A percentile compares a stretch with the other conserved stretches of the same genome.
Conservation (phyloP, 495 filamentous ascomycete genomes). For the Friedmanniomyces endolithicus region DNA sequence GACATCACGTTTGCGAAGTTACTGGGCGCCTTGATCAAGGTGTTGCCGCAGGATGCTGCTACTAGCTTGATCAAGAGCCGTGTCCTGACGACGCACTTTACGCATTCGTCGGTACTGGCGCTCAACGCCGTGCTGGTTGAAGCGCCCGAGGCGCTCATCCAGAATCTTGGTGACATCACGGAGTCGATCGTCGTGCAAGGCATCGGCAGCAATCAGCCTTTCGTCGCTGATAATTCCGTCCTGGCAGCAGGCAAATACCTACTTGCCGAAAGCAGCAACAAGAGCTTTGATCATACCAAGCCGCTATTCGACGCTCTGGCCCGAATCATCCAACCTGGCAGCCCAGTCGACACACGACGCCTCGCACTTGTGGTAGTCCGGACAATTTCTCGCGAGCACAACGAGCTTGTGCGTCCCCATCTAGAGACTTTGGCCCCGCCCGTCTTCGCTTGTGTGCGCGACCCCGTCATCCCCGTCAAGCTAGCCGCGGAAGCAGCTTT, state of each 20-base stretch:
- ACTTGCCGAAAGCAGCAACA: conserved; percentile 45
- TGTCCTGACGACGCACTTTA: conserved; percentile 59
- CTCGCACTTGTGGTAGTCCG: conserved; percentile 81
- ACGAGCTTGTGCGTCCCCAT: conserved; percentile 67
- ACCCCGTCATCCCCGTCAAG: conserved; percentile 92
- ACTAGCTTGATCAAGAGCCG: conserved; percentile 64
- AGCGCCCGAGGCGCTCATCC: conserved; percentile 52
- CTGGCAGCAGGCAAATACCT: conserved; percentile 94
- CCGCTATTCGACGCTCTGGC: conserved; percentile 66
- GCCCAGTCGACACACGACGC: conserved; percentile 68
- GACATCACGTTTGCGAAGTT: conserved; percentile 79
- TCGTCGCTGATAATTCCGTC: conserved; percentile 78
- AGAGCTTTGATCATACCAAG: conserved; percentile 58
- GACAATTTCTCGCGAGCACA: conserved; percentile 62
- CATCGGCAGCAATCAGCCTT: conserved; percentile 58
- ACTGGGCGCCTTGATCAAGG: conserved; percentile 77
- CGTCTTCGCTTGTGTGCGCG: conserved; percentile 81
- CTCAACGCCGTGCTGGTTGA: conserved; percentile 82
- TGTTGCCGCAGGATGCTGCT: conserved; percentile 55
- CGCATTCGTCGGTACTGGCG: conserved; percentile 57
- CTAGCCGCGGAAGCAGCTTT: conserved; percentile 90
- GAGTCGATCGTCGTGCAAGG: conserved; percentile 67
- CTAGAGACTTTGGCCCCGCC: conserved; percentile 64
- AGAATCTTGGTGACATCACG: conserved; percentile 56
- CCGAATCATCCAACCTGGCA: conserved; percentile 59